Percentiles rank a stretch among this genome's conserved stretches.
Evolutionary conservation across 2,329 filamentous ascomycete genomes (phyloP).

Genomic region (Metarhizium humberi): DNA sequence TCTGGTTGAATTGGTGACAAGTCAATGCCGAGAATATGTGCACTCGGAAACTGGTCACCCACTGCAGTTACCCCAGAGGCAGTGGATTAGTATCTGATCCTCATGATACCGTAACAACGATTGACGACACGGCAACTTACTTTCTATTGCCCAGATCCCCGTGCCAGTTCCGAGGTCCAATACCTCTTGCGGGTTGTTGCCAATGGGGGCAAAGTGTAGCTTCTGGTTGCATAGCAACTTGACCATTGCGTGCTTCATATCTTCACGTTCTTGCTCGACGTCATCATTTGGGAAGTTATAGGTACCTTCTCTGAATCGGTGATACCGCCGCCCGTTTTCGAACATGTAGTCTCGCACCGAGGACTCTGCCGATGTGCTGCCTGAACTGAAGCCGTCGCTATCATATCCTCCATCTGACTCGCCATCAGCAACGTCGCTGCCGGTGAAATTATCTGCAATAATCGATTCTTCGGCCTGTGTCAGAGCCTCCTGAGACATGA

Average conservation of each 20-base stretch:
- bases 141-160: slow-evolving; percentile 51
- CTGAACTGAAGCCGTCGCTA: slow-evolving; percentile 25
- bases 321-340: slow-evolving; percentile 52
- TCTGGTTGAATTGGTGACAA: slow-evolving; percentile 40
- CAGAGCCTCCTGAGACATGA: slow-evolving; percentile 25
- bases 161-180: slow-evolving; percentile 52
- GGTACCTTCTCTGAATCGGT: slow-evolving; percentile 41
- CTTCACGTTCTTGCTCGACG: slow-evolving; percentile 47
- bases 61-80: slow-evolving; percentile 22
- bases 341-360: slow-evolving; percentile 40
- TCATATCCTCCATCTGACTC: slow-evolving; percentile 27
- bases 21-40: slow-evolving; percentile 35
- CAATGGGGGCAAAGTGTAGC: slow-evolving; percentile 44
- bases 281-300: slow-evolving; percentile 55
- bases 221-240: slow-evolving; percentile 36
- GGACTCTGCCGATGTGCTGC: slow-evolving; percentile 28
- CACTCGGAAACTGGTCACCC: slow-evolving; percentile 33
- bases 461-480: slow-evolving; percentile 27
- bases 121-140: slow-evolving; percentile 17
- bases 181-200: slow-evolving; percentile 35
- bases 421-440: slow-evolving; percentile 10
- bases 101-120: neutral
- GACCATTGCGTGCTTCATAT: slow-evolving; percentile 46
- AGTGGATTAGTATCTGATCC: neutral
- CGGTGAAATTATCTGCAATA: slow-evolving; percentile 23